These are phyloP conservation scores for Protomyces pachydermus DNA, from an alignment of 1,139 yeast genomes.

Conservation along the genomic window DNA sequence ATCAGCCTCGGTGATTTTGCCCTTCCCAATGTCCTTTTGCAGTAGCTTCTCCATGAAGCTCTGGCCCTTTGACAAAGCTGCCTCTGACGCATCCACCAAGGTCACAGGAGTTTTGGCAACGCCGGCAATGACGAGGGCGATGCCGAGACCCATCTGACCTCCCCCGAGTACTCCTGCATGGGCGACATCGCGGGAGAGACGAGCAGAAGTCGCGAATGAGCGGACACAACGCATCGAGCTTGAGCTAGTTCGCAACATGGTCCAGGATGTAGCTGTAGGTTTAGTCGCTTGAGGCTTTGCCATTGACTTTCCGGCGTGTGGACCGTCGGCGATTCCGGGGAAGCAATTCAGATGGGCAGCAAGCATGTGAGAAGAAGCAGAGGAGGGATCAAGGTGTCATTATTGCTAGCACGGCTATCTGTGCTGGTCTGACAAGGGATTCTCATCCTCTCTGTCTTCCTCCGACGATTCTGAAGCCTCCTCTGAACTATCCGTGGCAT, in stretches of 20 bases:
- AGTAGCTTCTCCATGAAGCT: conserved; percentile 42
- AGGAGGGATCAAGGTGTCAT: too few species aligned
- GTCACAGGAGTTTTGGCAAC: conserved; percentile 42
- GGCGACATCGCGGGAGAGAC: conserved; percentile 11
- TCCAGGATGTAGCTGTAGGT: too few species aligned
- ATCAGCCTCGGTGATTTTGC: conserved; percentile 38
- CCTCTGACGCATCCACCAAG: conserved; percentile 40
- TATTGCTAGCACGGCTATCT: not conserved
- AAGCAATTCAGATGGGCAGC: too few species aligned
- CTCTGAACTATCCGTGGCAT: conserved; percentile 31
- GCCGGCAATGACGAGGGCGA: conserved; percentile 45
- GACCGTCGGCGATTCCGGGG: too few species aligned
- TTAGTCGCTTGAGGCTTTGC: too few species aligned
- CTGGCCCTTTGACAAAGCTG: conserved; percentile 39
- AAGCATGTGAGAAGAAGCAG: too few species aligned
- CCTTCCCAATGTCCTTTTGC: conserved; percentile 41
- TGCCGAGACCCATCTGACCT: conserved; percentile 41
- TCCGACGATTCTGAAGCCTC: conserved; percentile 38
- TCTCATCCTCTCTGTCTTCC: conserved; percentile 33
- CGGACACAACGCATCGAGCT: not conserved
- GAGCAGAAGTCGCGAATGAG: not conserved
- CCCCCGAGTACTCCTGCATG: conserved; percentile 23
- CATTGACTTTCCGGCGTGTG: too few species aligned
- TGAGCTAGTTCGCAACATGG: not conserved
- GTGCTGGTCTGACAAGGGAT: not conserved